Evolutionary conservation across 2,329 filamentous ascomycete genomes (phyloP), one percentile per base, ranked within the genome.

Genomic region (Aspergillus hiratsukae): DNA sequence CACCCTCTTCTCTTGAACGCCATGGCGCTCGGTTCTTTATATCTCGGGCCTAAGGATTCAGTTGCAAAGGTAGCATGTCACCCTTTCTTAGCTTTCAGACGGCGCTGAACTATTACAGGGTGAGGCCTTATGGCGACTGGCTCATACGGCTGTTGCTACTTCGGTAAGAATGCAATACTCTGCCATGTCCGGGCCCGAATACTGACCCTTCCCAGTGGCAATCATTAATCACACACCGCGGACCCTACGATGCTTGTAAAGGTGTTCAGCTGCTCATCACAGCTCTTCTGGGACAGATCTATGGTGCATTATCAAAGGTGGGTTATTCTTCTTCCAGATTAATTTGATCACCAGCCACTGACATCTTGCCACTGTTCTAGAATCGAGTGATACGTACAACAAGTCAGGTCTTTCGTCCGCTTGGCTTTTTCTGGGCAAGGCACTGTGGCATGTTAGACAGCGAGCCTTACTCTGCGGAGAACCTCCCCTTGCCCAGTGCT

Each of bases 21-120:
- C 17, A 78, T 78, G 58, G 76, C 76, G 2, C 74, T 78, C 37
- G 76, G 76, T 1, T 79, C 76, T 14, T 59, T 79, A 31, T 78
- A 78, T 58, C 60, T 78, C 9, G 76, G 76, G 0, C 75, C 75
- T 2, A 77, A 75, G 49, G 71, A 75, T 55, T 72, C 76, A 1
- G 66, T 77, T 25, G 69, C 69, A 10, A 78, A 78, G 58, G 67
- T 68, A 55, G 48, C 53, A 21, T 49, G 4, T 4, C 1, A 7
- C 8, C 10, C 3, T 11, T 17, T 10, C n/a, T 28, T 43, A 10
- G 21, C 31, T 23, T 46, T 14, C 4, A 10, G 48, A 17, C 9
- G 6, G 21, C 59, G 19, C n/a, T 50, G 7, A 43, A 48, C n/a
- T 29, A 25, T 37, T 17, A 19, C 27, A 72, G 65, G 76, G 76